Evolutionary conservation across 345 rosid genomes (phyloP), one percentile per base, ranked within the genome.

Genomic region (Cardiospermum halicacabum): DNA sequence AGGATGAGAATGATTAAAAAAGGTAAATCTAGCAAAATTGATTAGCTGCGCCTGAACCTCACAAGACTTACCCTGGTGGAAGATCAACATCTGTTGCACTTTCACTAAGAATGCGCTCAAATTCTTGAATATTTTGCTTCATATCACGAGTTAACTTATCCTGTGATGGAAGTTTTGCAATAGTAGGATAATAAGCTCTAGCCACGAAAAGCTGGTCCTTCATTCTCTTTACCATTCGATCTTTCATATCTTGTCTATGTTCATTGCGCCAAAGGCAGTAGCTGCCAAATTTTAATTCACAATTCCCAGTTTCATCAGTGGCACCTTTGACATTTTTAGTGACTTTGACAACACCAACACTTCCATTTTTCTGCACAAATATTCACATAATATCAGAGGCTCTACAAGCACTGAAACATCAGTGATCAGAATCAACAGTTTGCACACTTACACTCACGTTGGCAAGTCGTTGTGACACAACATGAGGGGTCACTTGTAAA

Each of bases 121-220:
- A 65, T 59, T 91, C 97, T 86, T 91, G 99, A 74, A 94, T 94
- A 69, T 83, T 91, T 75, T 83, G 96, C 78, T 61, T 89, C 81
- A 94, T 40, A 78, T 87, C 99, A 58, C 72, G 86, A 66, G 97
- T 74, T 66, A 94, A 76, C 69, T 75, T 82, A 75, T 64, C 80
- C 71, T 89, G 91, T 53, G 80, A 70, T 71, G 89, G 96, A 74
- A 91, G 83, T 72, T 94, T 94, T 40, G 99, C 97, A 78, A 94
- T 81, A 62, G 78, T 94, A 42, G 99, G 97, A 75, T 75, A 94
- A 80, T 94, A 94, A 73, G 99, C 88, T 73, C 99, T 83, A 63
- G 96, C 96, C 56, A 84, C 91, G 71, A 94, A 94, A 65, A 94
- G 96, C 68, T 69, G 85, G 71, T 91, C 99, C 79, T 90, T 93